Conservation (phyloP, 805 yeast genomes). For the Wickerhamiella cacticola region DNA sequence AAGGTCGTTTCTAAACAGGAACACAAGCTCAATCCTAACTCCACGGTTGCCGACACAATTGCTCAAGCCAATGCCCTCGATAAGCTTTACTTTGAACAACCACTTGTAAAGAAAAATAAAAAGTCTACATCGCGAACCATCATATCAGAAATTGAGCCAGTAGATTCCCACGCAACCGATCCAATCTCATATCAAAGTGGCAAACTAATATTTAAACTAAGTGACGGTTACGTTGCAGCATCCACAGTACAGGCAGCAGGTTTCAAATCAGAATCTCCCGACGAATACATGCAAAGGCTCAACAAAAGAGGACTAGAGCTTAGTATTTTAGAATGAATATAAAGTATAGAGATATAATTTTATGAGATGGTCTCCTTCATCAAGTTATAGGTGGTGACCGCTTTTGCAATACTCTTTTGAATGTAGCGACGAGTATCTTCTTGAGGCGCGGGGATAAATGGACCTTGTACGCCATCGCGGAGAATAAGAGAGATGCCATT, state of each 20-base stretch:
- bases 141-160: slow-evolving; percentile 12
- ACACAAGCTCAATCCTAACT: slow-evolving; percentile 13
- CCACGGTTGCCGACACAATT: slow-evolving; percentile 5
- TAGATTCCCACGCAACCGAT: background rate
- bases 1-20: slow-evolving; percentile 14
- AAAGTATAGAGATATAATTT: background rate
- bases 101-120: slow-evolving; percentile 9
- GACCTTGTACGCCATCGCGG: slow-evolving; percentile 44
- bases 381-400: slow-evolving; percentile 64
- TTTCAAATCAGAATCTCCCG: slow-evolving; percentile 16
- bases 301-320: slow-evolving; percentile 11
- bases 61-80: slow-evolving; percentile 21
- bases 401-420: slow-evolving; percentile 61
- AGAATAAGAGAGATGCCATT: slow-evolving; percentile 65
- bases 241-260: slow-evolving; percentile 20
- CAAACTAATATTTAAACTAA: slow-evolving; percentile 15
- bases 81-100: slow-evolving; percentile 19
- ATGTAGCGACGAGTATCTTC: slow-evolving; percentile 48
- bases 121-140: slow-evolving; percentile 11
- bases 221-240: slow-evolving; percentile 21
- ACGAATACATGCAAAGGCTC: slow-evolving; percentile 11
- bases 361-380: slow-evolving; percentile 17
- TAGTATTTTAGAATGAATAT: background rate
- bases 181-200: slow-evolving; percentile 11
- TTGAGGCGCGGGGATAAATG: slow-evolving; percentile 74